Percentiles rank a stretch among this genome's conserved stretches.
phyloP scores from a whole-genome alignment of 441 rosid genomes.

The Euphorbia celastroides region DNA sequence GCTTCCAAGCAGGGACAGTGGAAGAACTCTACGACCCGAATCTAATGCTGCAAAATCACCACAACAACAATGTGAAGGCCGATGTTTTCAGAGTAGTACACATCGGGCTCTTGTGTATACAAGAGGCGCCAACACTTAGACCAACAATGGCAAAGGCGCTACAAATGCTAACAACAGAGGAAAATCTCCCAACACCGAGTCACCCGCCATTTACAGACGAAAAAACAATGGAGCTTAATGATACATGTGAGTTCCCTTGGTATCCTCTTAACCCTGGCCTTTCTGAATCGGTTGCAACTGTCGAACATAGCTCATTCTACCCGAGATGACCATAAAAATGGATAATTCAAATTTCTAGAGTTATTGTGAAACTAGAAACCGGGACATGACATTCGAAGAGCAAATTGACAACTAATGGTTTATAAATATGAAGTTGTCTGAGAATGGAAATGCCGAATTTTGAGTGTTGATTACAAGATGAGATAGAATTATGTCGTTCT shows the following conservation, averaged over 20 bases:
- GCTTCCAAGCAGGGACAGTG: slow-evolving; percentile 53
- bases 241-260: slow-evolving; percentile 40
- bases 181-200: slow-evolving; percentile 57
- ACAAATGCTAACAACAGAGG: slow-evolving; percentile 68
- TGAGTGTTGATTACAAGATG: neutral
- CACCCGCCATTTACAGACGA: slow-evolving; percentile 88
- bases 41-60: slow-evolving; percentile 40
- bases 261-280: slow-evolving; percentile 36
- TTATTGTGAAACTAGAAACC: neutral
- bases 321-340: slow-evolving; percentile 50
- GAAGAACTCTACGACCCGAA: slow-evolving; percentile 75
- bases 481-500: neutral
- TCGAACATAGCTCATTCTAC: slow-evolving; percentile 56
- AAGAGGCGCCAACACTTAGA: slow-evolving; percentile 61
- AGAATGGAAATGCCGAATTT: slow-evolving; percentile 9
- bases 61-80: slow-evolving; percentile 35
- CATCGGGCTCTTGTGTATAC: slow-evolving; percentile 78
- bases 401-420: neutral
- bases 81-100: slow-evolving; percentile 61
- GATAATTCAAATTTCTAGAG: neutral
- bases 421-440: slow-evolving; percentile 10
- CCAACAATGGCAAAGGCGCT: slow-evolving; percentile 74
- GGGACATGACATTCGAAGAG: neutral
- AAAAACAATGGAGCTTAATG: slow-evolving; percentile 68
- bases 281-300: slow-evolving; percentile 58